Evolutionary conservation across 768 basidiomycete species (phyloP), one percentile per base, ranked within the genome.

Genomic region (Amyloporia xantha): DNA sequence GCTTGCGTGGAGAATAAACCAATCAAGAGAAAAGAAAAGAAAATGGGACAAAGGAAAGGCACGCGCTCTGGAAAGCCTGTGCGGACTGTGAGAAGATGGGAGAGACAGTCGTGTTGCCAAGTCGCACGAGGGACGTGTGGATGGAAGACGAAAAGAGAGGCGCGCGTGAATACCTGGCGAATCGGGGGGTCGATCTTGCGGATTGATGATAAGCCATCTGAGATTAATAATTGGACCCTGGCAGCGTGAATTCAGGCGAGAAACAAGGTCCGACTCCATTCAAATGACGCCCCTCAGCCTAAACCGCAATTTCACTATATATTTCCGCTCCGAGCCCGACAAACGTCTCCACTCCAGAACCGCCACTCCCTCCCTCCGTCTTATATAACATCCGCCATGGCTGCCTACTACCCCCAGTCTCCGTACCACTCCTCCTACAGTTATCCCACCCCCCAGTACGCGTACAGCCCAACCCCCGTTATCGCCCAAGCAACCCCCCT

Each of bases 331-430:
- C 3, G 20, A 33, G 3, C 6, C n/a, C 12, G 6, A 17, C 28
- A 13, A 10, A 15, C 19, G 12, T 21, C 46, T 17, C 17, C 10
- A 36, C 19, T 49, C 45, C 37, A 30, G 21, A 43, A 26, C 28
- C 47, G 37, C 47, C 46, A 30, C 38, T 40, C 36, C 42, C 41
- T 26, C 21, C 35, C 36, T 19, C 41, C 39, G 19, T 23, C 51
- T n/a, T 27, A 41, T 33, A 44, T 33, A 23, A 3, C 25, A 35
- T 45, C 38, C 35, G 5, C 17, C 37, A 56, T 56, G 49, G 28
- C 44, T 26, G n/a, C 41, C 25, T 28, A 30, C 44, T 33, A 35
- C 44, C 15, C 15, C 12, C 46, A 47, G 37, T 52, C 47, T 49
- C 47, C 49, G 21, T 47, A 27, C 23, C 26, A 17, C 46, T 21